Evolutionary conservation across 208 protist species (phyloP).

Genomic region (Leishmania turanica): DNA sequence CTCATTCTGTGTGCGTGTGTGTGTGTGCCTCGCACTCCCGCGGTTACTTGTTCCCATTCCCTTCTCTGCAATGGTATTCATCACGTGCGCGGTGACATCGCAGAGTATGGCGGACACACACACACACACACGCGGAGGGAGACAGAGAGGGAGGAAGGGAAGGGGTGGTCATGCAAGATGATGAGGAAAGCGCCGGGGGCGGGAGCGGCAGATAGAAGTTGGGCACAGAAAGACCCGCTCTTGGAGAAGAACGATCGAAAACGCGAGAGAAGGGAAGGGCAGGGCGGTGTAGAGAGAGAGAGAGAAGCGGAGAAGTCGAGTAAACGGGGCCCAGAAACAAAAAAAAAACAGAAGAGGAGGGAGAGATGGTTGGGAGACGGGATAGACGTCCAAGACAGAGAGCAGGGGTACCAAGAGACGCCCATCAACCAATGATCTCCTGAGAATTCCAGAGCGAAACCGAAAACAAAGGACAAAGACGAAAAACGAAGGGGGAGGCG

Average conservation of each 20-base stretch:
- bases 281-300: neutral
- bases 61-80: neutral
- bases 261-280: neutral
- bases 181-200: neutral
- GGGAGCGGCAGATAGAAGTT: neutral
- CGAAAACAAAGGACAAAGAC: slow-evolving; percentile 13
- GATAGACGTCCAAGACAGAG: neutral
- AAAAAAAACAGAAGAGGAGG: slow-evolving; percentile 22
- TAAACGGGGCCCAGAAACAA: neutral
- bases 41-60: neutral
- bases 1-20: neutral
- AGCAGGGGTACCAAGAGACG: neutral
- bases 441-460: neutral
- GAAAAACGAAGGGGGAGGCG: neutral
- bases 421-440: neutral
- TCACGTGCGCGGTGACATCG: neutral
- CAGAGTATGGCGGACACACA: neutral
- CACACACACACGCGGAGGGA: neutral
- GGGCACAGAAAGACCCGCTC: slow-evolving; percentile 5
- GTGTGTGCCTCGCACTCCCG: neutral
- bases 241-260: slow-evolving; percentile 5
- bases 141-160: neutral
- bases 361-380: neutral
- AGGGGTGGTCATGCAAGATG: neutral
- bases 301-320: slow-evolving; percentile 8